Conservation (phyloP, 306 rosid species). For the Cicer arietinum region DNA sequence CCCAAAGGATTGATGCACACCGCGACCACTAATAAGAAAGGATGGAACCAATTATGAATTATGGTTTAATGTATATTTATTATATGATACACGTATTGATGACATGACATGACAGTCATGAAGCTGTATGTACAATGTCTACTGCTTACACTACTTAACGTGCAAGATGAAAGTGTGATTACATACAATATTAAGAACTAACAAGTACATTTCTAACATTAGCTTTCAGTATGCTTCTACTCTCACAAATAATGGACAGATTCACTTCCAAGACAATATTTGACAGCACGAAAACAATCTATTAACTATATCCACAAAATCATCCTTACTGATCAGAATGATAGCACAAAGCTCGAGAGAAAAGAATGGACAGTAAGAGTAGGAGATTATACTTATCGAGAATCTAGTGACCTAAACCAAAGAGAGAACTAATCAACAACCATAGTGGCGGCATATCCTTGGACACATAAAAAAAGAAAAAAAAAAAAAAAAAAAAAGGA, state of each 20-base stretch:
- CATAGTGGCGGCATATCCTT: background rate
- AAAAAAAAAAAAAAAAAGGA: background rate
- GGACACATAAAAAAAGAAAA: background rate
- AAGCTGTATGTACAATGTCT: slow-evolving; percentile 25
- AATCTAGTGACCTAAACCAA: slow-evolving; percentile 19
- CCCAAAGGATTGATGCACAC: background rate
- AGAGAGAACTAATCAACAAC: slow-evolving; percentile 15
- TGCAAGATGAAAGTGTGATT: background rate
- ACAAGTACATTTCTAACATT: slow-evolving; percentile 19
- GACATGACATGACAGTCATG: background rate
- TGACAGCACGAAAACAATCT: background rate
- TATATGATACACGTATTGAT: slow-evolving; percentile 1
- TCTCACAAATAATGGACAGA: background rate
- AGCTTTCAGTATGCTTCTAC: background rate
- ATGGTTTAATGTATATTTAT: background rate
- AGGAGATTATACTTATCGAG: background rate
- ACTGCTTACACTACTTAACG: slow-evolving; percentile 1
- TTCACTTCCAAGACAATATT: slow-evolving; percentile 2
- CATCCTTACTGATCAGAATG: slow-evolving; percentile 26
- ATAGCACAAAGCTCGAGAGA: background rate
- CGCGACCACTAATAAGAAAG: background rate
- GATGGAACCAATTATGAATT: background rate
- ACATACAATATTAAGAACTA: slow-evolving; percentile 30
- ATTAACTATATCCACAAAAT: slow-evolving; percentile 8
- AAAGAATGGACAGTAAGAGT: slow-evolving; percentile 25